Evolutionary conservation across 169 alveolate genomes (phyloP).

Genomic region (Perkinsus marinus): DNA sequence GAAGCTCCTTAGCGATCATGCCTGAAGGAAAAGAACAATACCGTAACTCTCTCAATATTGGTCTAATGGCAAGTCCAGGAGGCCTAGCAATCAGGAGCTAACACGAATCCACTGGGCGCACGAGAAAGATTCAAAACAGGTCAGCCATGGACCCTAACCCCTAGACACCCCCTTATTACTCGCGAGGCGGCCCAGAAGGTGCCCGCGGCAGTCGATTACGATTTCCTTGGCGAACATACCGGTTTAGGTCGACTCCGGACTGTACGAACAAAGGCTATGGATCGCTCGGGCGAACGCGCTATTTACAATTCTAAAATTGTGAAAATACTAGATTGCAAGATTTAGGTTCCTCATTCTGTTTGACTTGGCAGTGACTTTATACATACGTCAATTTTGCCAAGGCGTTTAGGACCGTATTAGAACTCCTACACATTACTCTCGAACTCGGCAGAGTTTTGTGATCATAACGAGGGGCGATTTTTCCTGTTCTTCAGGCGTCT

Average conservation of each 20-base stretch:
- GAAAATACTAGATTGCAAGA: background rate
- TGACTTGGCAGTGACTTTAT: too few relatives aligned
- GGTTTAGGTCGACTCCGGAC: background rate
- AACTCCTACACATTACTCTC: too few relatives aligned
- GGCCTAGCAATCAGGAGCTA: background rate
- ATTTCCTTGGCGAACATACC: slow-evolving; percentile 38
- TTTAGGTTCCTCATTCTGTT: background rate
- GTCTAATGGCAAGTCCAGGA: background rate
- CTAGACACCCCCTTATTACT: background rate
- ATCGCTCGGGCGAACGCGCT: background rate
- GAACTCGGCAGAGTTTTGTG: too few relatives aligned
- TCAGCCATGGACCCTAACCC: background rate
- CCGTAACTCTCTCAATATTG: too few relatives aligned
- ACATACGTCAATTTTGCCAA: too few relatives aligned
- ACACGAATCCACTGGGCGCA: background rate
- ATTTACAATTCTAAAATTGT: background rate
- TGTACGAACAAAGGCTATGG: background rate
- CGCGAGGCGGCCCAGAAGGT: slow-evolving; percentile 96
- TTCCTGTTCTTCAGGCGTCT: too few relatives aligned
- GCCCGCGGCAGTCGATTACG: slow-evolving; percentile 96
- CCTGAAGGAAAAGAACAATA: slow-evolving; percentile 30
- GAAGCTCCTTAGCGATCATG: slow-evolving; percentile 90
- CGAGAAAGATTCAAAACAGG: background rate
- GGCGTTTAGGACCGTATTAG: too few relatives aligned
- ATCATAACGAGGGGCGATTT: too few relatives aligned